Percentiles rank a stretch among this genome's conserved stretches.
Conservation (phyloP, 2,329 filamentous ascomycete species). For the Neospermospora avenae region DNA sequence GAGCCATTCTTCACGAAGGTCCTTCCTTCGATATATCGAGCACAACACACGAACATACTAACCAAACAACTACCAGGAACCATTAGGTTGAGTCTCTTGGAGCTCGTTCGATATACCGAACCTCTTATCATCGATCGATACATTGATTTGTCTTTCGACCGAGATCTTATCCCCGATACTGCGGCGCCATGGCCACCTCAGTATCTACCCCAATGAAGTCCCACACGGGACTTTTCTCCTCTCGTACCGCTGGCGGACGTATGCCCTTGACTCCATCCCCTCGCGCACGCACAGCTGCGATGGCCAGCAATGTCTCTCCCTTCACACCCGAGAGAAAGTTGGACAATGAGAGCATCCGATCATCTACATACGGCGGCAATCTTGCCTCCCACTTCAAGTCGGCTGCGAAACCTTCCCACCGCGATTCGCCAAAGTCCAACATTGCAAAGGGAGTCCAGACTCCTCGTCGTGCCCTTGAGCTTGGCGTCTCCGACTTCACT, state of each 20-base stretch:
- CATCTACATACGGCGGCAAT: conserved; percentile 75
- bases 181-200: conserved; percentile 77
- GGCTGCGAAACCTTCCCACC: conserved; percentile 62
- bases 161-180: conserved; percentile 41
- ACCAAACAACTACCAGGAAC: conserved; percentile 49
- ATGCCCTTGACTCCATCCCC: conserved; percentile 95
- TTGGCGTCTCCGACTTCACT: conserved; percentile 89
- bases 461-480: conserved; percentile 78
- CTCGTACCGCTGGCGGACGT: conserved; percentile 88
- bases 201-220: conserved; percentile 93
- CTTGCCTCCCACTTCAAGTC: conserved; percentile 76
- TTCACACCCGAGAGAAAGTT: conserved; percentile 67
- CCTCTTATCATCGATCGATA: conserved; percentile 41
- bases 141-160: conserved; percentile 48
- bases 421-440: conserved; percentile 94
- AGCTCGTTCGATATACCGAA: conserved; percentile 46
- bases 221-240: conserved; percentile 87
- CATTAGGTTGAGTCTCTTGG: conserved; percentile 59
- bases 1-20: conserved; percentile 42
- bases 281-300: conserved; percentile 54
- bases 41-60: conserved; percentile 46
- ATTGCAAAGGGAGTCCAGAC: conserved; percentile 74
- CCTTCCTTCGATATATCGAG: conserved; percentile 47
- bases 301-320: conserved; percentile 62
- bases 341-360: conserved; percentile 50